Evolutionary conservation across 2,329 filamentous ascomycete species (phyloP).

Genomic region (Fonsecaea nubica): DNA sequence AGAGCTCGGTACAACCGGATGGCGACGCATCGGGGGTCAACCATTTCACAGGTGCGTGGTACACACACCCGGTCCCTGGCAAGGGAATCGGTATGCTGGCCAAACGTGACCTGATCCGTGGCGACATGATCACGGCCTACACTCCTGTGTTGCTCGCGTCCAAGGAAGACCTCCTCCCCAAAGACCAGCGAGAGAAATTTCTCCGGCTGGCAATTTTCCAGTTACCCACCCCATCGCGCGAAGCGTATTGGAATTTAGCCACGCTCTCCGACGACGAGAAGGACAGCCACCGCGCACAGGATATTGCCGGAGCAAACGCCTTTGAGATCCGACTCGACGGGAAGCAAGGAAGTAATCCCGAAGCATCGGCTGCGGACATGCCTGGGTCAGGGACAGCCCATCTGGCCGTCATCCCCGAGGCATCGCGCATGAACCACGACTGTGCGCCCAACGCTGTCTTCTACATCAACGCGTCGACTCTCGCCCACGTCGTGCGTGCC

Average conservation of each 20-base stretch:
- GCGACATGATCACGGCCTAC: constrained; percentile 22
- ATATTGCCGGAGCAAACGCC: constrained; percentile 30
- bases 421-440: constrained; percentile 34
- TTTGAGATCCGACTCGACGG: constrained; percentile 25
- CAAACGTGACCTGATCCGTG: constrained; percentile 9
- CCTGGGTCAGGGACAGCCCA: constrained; percentile 3
- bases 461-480: constrained; percentile 5
- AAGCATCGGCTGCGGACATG: no score
- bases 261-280: not conserved
- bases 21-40: constrained; percentile 6
- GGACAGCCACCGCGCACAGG: constrained; percentile 18
- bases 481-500: constrained; percentile 27
- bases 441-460: constrained; percentile 33
- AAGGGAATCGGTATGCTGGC: constrained; percentile 33
- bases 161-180: constrained; percentile 19
- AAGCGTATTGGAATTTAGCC: constrained; percentile 11
- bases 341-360: not conserved
- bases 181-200: constrained; percentile 23
- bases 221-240: constrained; percentile 22
- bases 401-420: constrained; percentile 33
- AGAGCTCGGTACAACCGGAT: not conserved
- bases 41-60: constrained; percentile 14
- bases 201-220: constrained; percentile 26
- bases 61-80: constrained; percentile 15
- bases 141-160: constrained; percentile 33